Evolutionary conservation across 768 basidiomycete genomes (phyloP).

Genomic region (Leccinum sublutescens): DNA sequence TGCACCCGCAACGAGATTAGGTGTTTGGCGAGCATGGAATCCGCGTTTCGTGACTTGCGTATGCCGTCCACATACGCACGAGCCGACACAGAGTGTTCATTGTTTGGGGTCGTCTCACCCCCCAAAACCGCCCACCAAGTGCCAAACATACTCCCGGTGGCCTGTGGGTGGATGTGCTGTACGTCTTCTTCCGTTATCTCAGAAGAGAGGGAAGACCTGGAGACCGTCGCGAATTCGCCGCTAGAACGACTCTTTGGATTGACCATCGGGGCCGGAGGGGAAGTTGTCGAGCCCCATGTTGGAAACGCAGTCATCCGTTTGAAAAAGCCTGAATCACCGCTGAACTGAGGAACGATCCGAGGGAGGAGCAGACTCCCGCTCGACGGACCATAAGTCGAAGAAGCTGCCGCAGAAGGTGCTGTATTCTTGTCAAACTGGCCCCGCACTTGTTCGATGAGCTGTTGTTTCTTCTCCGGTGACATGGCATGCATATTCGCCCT

Average conservation of each 20-base stretch:
- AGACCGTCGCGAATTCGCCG: slow-evolving; percentile 36
- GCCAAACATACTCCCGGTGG: slow-evolving; percentile 73
- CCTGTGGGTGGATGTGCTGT: slow-evolving; percentile 56
- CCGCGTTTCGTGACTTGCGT: slow-evolving; percentile 49
- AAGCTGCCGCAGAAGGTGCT: slow-evolving; percentile 28
- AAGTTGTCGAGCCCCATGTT: slow-evolving; percentile 50
- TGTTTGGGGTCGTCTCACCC: slow-evolving; percentile 38
- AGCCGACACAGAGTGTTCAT: slow-evolving; percentile 47
- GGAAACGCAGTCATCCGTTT: slow-evolving; percentile 61
- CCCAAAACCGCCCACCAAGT: slow-evolving; percentile 73
- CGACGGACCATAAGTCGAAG: slow-evolving; percentile 60
- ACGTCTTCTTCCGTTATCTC: slow-evolving; percentile 31
- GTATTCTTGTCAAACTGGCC: slow-evolving; percentile 34
- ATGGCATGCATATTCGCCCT: slow-evolving; percentile 62
- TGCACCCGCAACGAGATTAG: slow-evolving; percentile 82
- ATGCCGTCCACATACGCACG: slow-evolving; percentile 65
- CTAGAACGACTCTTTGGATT: slow-evolving; percentile 36
- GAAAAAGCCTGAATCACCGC: slow-evolving; percentile 68
- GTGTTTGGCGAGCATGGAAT: slow-evolving; percentile 68
- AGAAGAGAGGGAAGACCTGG: slow-evolving; percentile 23
- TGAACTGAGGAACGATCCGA: slow-evolving; percentile 68
- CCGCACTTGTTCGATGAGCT: slow-evolving; percentile 58
- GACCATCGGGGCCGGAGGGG: slow-evolving; percentile 33
- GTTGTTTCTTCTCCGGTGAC: slow-evolving; percentile 60
- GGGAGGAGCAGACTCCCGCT: slow-evolving; percentile 56